Evolutionary conservation across 2,329 filamentous ascomycete species (phyloP).

Genomic region (Aphanoascus verrucosus): DNA sequence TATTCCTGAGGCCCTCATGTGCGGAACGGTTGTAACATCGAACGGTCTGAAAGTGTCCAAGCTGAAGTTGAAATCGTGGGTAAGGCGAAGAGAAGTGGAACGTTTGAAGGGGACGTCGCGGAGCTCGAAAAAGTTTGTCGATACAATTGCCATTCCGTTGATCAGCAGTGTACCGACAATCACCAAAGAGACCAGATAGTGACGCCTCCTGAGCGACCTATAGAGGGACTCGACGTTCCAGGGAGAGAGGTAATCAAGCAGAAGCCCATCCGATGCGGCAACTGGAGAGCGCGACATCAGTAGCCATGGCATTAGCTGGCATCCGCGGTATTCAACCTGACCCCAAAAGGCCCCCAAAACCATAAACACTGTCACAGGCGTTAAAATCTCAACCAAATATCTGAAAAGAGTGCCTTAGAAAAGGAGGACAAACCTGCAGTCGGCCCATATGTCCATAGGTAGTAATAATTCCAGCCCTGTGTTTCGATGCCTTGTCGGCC

Average conservation of each 20-base stretch:
- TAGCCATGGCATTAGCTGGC: slow-evolving; percentile 11
- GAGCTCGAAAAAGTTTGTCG: slow-evolving; percentile 9
- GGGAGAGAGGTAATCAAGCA: slow-evolving; percentile 11
- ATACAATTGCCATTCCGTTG: slow-evolving; percentile 6
- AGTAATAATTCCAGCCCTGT: slow-evolving; percentile 6
- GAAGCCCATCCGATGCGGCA: slow-evolving; percentile 7
- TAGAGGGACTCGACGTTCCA: slow-evolving; percentile 11
- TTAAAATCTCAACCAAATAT: slow-evolving; percentile 3
- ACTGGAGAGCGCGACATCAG: slow-evolving; percentile 8
- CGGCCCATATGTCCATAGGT: slow-evolving; percentile 11
- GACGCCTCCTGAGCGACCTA: slow-evolving; percentile 8
- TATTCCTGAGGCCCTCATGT: slow-evolving; percentile 6
- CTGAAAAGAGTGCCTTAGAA: neutral
- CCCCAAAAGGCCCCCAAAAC: slow-evolving; percentile 6
- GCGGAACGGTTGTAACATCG: slow-evolving; percentile 8
- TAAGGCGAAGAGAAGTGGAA: slow-evolving; percentile 2
- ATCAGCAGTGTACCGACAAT: slow-evolving; percentile 9
- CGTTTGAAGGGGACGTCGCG: slow-evolving; percentile 5
- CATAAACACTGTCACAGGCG: slow-evolving; percentile 9
- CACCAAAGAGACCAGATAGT: slow-evolving; percentile 8
- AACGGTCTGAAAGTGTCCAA: slow-evolving; percentile 4
- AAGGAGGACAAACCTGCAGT: slow-evolving; percentile 11
- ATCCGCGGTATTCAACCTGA: slow-evolving; percentile 7
- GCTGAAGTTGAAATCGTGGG: slow-evolving; percentile 3
- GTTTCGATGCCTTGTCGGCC: slow-evolving; percentile 8